Evolutionary conservation across 768 basidiomycete genomes (phyloP), one percentile per base, ranked within the genome.

Genomic region (Rhizopogon vinicolor): DNA sequence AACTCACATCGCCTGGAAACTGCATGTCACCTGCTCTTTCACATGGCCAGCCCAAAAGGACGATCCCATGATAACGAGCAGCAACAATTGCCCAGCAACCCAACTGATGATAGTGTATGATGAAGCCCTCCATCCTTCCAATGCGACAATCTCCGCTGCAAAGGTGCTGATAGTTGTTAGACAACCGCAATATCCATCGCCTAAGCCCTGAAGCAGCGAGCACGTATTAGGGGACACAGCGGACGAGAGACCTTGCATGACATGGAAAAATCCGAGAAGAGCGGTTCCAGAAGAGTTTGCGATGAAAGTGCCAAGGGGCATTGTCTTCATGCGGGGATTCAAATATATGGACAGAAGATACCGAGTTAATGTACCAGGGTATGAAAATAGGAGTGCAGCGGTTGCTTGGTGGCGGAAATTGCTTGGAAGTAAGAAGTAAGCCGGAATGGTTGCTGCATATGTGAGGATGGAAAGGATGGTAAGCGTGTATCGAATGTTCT

Each of bases 91-190:
- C 13, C 86, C 88, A 19, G 75, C 63, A 18, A 79, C 67, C 78
- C 88, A 88, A 64, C 91, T 95, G 42, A 82, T 64, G 2, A 78
- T 59, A 28, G 80, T 82, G 68, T 98, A 98, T 44, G 83, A 64
- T 73, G 79, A 83, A 29, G 85, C 83, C 63, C 79, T 83, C 68
- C 81, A 67, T 33, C 75, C 67, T 42, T 74, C 69, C 57, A 94
- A 72, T 41, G 80, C 79, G 35, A 76, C 71, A 19, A 91, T 67
- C 67, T 99, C 97, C 8, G 86, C 86, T 1, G 85, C 88, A 65
- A 98, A 96, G 16, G 95, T 98, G 68, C 90, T 93, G 62, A 99
- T 81, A 1, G 97, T 99, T 1, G 89, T 95, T 62, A 98, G 75
- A 72, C 93, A 94, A 10, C 94, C 97, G 66, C 95, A 98, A 66